These are phyloP conservation scores for Cinnamomum micranthum DNA, from an alignment of 164 flowering plant genomes.

Conservation along the genomic window DNA sequence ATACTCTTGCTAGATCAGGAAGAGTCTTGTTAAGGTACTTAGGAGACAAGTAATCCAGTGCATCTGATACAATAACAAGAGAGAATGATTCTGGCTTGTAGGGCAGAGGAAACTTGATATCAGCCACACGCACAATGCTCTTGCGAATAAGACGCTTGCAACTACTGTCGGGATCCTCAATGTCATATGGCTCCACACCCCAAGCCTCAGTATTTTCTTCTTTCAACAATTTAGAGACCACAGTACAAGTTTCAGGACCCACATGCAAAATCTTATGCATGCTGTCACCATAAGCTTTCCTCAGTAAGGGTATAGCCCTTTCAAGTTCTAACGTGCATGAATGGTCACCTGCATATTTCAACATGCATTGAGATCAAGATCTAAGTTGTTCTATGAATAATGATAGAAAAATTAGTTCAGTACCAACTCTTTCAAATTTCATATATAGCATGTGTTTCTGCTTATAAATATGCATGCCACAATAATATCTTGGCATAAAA, in stretches of 20 bases:
- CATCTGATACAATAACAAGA: slow-evolving; percentile 83
- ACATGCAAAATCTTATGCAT: slow-evolving; percentile 91
- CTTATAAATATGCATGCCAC: neutral
- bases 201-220: slow-evolving; percentile 87
- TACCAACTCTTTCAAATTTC: neutral
- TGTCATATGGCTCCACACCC: slow-evolving; percentile 92
- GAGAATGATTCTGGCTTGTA: slow-evolving; percentile 76
- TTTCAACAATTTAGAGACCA: slow-evolving; percentile 64
- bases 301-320: slow-evolving; percentile 63
- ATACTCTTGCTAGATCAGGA: slow-evolving; percentile 82
- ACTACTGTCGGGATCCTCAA: slow-evolving; percentile 65
- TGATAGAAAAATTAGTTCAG: too few species aligned
- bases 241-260: slow-evolving; percentile 87
- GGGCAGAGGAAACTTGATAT: slow-evolving; percentile 86
- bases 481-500: neutral
- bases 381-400: neutral
- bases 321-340: slow-evolving; percentile 75
- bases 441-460: neutral
- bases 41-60: slow-evolving; percentile 88
- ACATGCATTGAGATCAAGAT: neutral
- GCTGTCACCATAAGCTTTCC: slow-evolving; percentile 73
- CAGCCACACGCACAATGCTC: slow-evolving; percentile 86
- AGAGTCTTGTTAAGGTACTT: slow-evolving; percentile 82
- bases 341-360: slow-evolving; percentile 47
- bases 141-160: slow-evolving; percentile 73